phyloP scores from a whole-genome alignment of 2,329 filamentous ascomycete species.

The Phialocephala sp. region DNA sequence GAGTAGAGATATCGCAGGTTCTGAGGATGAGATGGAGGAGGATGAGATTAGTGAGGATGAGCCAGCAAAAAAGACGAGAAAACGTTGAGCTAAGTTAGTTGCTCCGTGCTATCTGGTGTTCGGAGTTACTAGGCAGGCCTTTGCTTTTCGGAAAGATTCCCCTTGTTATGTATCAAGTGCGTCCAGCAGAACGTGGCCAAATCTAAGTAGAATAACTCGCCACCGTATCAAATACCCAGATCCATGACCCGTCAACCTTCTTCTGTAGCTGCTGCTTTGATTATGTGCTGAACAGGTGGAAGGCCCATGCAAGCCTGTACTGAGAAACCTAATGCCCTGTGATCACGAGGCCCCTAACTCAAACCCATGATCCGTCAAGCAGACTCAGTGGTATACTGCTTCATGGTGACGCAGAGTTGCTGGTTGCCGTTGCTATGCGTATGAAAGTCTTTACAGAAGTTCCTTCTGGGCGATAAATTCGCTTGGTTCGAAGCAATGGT shows the following conservation, averaged over 20 bases:
- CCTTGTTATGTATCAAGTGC: not conserved
- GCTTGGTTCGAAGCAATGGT: not conserved
- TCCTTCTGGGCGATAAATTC: too few relatives aligned
- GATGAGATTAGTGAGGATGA: constrained; percentile 49
- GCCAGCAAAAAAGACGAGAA: constrained; percentile 39
- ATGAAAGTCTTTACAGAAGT: not conserved
- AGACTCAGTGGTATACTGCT: not conserved
- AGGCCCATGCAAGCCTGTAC: too few relatives aligned
- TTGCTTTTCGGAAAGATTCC: constrained; percentile 17
- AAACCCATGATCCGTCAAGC: too few relatives aligned
- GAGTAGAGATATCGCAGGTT: constrained; percentile 65
- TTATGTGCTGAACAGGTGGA: not conserved
- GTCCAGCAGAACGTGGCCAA: not conserved
- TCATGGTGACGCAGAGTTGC: not conserved
- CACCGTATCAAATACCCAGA: not conserved
- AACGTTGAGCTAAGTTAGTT: constrained; percentile 23
- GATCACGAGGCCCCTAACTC: too few relatives aligned
- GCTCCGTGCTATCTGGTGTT: constrained; percentile 35
- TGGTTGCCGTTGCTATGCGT: not conserved
- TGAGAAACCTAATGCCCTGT: not conserved
- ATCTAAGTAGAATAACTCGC: not conserved
- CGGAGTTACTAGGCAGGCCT: constrained; percentile 28
- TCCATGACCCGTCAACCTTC: not conserved
- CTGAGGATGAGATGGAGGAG: constrained; percentile 57
- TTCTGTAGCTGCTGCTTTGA: not conserved